Conservation (phyloP, 306 rosid genomes). For the Quercus berberidifolia region DNA sequence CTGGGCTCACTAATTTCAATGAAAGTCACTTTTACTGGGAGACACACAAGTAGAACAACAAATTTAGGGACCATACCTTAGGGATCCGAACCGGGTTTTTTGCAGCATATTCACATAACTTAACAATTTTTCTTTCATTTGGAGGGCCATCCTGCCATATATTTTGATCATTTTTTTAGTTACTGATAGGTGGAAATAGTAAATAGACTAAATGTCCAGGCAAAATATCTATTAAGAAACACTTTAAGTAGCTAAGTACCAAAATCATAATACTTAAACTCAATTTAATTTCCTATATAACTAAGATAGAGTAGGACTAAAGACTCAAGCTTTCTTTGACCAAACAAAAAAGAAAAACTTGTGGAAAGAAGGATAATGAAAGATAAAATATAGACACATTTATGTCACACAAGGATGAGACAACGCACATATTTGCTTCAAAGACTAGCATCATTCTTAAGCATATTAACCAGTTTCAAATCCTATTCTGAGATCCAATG, state of each 20-base stretch:
- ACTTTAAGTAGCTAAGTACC: background rate
- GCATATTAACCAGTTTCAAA: background rate
- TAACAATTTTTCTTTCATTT: conserved; percentile 79
- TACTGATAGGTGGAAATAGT: background rate
- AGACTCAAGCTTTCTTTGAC: background rate
- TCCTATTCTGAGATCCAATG: background rate
- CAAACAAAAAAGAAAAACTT: background rate
- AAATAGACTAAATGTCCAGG: background rate
- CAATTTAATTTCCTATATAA: background rate
- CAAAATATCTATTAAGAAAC: conserved; percentile 16
- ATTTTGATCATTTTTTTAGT: conserved; percentile 4
- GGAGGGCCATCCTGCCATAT: conserved; percentile 70
- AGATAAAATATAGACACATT: background rate
- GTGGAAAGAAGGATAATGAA: background rate
- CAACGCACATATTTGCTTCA: background rate
- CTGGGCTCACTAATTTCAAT: conserved; percentile 5
- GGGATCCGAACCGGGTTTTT: conserved; percentile 90
- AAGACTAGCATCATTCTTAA: background rate
- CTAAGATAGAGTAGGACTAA: background rate
- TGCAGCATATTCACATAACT: conserved; percentile 92
- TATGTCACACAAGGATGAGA: background rate
- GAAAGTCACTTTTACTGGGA: background rate
- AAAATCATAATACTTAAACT: background rate
- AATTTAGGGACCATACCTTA: conserved; percentile 50
- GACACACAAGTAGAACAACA: conserved; percentile 1